A percentile compares a stretch with the other conserved stretches of the same genome.
Evolutionary conservation across 371 early-diverging fungal species (phyloP).

Genomic region (Mortierella sp.): DNA sequence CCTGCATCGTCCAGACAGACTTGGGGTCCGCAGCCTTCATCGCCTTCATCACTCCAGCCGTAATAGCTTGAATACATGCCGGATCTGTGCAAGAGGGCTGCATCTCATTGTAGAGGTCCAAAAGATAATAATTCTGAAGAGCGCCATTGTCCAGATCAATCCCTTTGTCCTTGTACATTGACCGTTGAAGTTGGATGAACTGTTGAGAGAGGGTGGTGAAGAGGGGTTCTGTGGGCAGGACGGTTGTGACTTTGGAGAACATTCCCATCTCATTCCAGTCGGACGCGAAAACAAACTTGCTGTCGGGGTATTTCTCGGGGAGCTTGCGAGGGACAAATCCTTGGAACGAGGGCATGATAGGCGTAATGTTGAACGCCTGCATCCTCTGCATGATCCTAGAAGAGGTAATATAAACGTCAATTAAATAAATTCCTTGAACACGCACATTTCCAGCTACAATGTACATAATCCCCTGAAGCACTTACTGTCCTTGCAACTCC

Average conservation of each 20-base stretch:
- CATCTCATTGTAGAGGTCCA: slow-evolving; percentile 53
- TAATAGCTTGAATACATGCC: slow-evolving; percentile 23
- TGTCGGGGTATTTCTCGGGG: slow-evolving; percentile 13
- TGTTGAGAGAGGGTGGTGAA: slow-evolving; percentile 32
- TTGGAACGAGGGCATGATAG: slow-evolving; percentile 47
- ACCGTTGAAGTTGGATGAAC: slow-evolving; percentile 32
- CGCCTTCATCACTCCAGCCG: slow-evolving; percentile 44
- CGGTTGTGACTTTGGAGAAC: slow-evolving; percentile 18
- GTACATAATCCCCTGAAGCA: background rate
- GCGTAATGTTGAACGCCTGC: slow-evolving; percentile 47
- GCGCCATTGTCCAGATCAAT: background rate
- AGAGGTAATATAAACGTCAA: background rate
- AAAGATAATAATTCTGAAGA: slow-evolving; percentile 32
- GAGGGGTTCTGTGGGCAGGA: slow-evolving; percentile 39
- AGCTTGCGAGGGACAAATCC: slow-evolving; percentile 47
- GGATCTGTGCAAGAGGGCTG: slow-evolving; percentile 23
- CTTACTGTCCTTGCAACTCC: slow-evolving; percentile 49
- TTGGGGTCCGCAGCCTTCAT: slow-evolving; percentile 50
- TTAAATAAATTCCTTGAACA: background rate
- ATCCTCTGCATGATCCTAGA: slow-evolving; percentile 47
- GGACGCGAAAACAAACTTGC: slow-evolving; percentile 27
- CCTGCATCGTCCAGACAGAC: slow-evolving; percentile 52
- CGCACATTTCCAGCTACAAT: too few species aligned
- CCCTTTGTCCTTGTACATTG: slow-evolving; percentile 28
- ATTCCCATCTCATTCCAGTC: slow-evolving; percentile 25